phyloP scores from a whole-genome alignment of 164 flowering plant genomes.

The Berberis vulgaris region DNA sequence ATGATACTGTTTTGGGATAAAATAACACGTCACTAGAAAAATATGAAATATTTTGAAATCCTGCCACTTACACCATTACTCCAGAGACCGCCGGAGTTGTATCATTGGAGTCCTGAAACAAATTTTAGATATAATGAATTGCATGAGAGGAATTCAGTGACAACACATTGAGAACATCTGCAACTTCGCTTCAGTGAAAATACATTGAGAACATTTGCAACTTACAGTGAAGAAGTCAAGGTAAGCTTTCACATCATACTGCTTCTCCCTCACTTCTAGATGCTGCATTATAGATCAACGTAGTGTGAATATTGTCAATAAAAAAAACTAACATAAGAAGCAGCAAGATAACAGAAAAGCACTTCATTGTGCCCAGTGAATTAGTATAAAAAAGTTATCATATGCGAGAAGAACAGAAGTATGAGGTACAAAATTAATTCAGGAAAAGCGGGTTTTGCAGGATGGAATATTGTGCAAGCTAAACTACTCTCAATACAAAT shows the following conservation, averaged over 20 bases:
- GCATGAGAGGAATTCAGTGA: neutral
- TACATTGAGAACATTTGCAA: neutral
- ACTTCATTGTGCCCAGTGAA: neutral
- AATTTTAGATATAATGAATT: neutral
- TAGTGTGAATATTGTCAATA: neutral
- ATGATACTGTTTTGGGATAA: neutral
- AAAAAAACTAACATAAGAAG: neutral
- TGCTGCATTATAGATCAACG: slow-evolving; percentile 36
- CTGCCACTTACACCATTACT: slow-evolving; percentile 71
- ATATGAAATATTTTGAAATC: neutral
- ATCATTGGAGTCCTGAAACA: slow-evolving; percentile 45
- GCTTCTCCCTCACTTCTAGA: slow-evolving; percentile 95
- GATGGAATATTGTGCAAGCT: too few relatives aligned
- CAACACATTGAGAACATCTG: too few relatives aligned
- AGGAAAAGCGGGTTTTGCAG: neutral
- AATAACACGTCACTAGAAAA: neutral
- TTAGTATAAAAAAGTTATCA: neutral
- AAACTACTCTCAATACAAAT: too few relatives aligned
- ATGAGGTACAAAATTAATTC: neutral
- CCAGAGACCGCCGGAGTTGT: slow-evolving; percentile 54
- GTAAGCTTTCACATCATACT: slow-evolving; percentile 74
- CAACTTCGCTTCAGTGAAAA: too few relatives aligned
- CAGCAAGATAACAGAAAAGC: slow-evolving; percentile 1
- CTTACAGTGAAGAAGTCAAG: slow-evolving; percentile 84
- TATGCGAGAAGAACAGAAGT: neutral